Evolutionary conservation across 768 basidiomycete species (phyloP), one percentile per base, ranked within the genome.

Genomic region (Dioszegia aurantiaca): DNA sequence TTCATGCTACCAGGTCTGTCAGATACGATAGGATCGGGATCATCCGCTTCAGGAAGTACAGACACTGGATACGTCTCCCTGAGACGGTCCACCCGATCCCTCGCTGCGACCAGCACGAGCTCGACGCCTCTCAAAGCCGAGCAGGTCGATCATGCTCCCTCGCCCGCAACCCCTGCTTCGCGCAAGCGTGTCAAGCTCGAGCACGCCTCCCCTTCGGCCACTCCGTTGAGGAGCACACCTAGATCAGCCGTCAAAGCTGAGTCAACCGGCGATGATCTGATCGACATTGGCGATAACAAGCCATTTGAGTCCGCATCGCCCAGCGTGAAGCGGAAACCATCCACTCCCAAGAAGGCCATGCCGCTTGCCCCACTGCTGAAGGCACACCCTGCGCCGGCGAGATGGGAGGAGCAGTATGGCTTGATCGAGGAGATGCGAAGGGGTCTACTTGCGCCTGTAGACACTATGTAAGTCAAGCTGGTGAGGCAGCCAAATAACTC

Each of bases 361-460:
- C 69, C 68, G 11, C 62, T 67, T 39, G 49, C 71, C 14, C 64
- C 68, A 17, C 55, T 76, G 39, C 64, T 59, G 1, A 76, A 76
- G 56, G 67, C 75, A 6, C 75, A 76, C 60, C 69, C 71, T 4
- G 67, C 62, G 11, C 75, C 75, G 12, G 37, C 65, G 52, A 64
- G 49, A 43, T 76, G 75, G 75, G 59, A 65, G 36, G 60, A 67
- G 33, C 75, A 76, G 58, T 73, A 70, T 42, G 46, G 47, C n/a
- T 33, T 72, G 0, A 90, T 92, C 44, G 85, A 85, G 67, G 80
- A 81, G 49, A 92, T 92, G 89, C 82, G 89, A 19, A 78, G 84
- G 19, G 79, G 79, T 11, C 82, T 86, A 23, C 78, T 83, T 0
- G 92, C 93, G 0, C 91, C 94, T 0, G 94, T 95, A 0, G 94